Base-by-base conservation (phyloP, 305 asterid species). In the Solanum chacoense region DNA sequence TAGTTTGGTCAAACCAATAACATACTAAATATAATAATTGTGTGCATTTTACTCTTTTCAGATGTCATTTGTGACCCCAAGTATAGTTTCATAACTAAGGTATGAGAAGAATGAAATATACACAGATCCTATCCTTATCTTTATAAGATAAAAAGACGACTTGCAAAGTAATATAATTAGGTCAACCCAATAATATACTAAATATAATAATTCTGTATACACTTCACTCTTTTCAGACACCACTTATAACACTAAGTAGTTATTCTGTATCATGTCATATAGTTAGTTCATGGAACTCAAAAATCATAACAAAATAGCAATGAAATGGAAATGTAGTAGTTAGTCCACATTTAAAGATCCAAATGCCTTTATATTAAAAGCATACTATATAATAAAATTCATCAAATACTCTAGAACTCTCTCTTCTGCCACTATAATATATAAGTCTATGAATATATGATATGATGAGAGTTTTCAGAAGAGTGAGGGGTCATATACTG, bases 401-500 rank as follows among this genome's bases (percentile, higher is more conserved):
- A 87, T 78, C 78, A 38, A 84, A 84, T 73, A 73, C 38, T 73
- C 38, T 87, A 76, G 88, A 36, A 35, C 16, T 13, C 42, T 74
- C 69, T 59, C 69, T 38, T 65, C 36, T 32, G 59, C 36, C 32
- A 85, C 85, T 87, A 36, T 7, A 36, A 36, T 36, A 36, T 36
- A 36, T 36, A 36, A 36, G 38, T 36, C 38, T 36, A 13, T 84
- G 80, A 22, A 36, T 40, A 81, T 50, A 45, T 36, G 59, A 78
- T 75, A 73, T 83, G 90, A 91, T 85, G 88, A 91, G 89, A 59
- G 84, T 73, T 73, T 86, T 72, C 88, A 75, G 38, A 34, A 38
- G 88, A 63, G 91, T 78, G 32, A 88, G 86, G 92, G 91, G 91
- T 88, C 84, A 88, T 87, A 63, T 36, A 89, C 91, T 90, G 89